phyloP scores from a whole-genome alignment of 768 basidiomycete genomes.

The Collybia nuda region DNA sequence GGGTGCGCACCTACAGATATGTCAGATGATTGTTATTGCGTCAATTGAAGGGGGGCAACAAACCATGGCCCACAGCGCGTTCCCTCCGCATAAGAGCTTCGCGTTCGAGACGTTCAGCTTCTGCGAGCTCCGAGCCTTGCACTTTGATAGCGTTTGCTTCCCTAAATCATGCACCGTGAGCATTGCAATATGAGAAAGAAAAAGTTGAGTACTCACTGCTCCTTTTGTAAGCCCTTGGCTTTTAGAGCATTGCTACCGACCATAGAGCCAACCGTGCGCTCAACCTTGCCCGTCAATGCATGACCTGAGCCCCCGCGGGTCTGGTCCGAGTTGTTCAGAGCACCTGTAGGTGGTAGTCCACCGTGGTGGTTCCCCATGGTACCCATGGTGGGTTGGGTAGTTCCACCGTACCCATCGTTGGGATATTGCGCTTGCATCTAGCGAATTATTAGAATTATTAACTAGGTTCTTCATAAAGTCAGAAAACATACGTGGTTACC shows the following conservation, averaged over 20 bases:
- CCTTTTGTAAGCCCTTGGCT: constrained; percentile 50
- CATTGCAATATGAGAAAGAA: background rate
- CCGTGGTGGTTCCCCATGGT: too few species aligned
- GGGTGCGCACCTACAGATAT: constrained; percentile 25
- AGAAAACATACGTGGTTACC: too few species aligned
- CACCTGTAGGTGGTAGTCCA: constrained; percentile 18
- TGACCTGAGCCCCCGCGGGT: constrained; percentile 25
- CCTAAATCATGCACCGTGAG: constrained; percentile 17
- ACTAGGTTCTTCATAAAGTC: too few species aligned
- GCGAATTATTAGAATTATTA: too few species aligned
- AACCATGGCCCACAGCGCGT: constrained; percentile 52
- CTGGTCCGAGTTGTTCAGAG: constrained; percentile 17
- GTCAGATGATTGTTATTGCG: background rate
- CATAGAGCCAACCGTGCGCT: constrained; percentile 42
- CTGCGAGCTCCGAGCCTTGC: constrained; percentile 47
- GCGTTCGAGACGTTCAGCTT: constrained; percentile 53
- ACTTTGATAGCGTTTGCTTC: constrained; percentile 45
- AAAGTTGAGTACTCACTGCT: constrained; percentile 30
- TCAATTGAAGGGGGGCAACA: background rate
- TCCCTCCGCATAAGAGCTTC: constrained; percentile 50
- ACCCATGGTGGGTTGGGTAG: too few species aligned
- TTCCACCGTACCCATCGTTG: too few species aligned
- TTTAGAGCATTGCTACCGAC: constrained; percentile 47
- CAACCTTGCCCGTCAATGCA: constrained; percentile 45
- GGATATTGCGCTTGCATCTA: too few species aligned